Evolutionary conservation across 1,284 basidiomycete genomes (phyloP).

Genomic region (Leccinum pallidistipes): DNA sequence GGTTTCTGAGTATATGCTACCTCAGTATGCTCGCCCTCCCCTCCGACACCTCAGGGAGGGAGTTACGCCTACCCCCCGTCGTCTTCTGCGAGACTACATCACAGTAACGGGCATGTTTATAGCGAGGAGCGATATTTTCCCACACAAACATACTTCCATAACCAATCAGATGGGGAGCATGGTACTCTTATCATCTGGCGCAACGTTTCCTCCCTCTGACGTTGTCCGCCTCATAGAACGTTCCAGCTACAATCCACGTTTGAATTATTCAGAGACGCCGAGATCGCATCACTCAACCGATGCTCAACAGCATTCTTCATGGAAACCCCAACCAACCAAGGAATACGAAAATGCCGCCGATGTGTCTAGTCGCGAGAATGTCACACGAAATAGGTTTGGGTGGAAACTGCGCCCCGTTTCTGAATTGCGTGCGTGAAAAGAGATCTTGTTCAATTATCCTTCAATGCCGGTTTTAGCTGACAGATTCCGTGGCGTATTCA

Average conservation of each 20-base stretch:
- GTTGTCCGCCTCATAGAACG: conserved; percentile 12
- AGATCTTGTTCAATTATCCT: not conserved
- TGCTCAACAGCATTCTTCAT: not conserved
- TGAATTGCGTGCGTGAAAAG: conserved; percentile 60
- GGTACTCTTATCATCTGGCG: conserved; percentile 7
- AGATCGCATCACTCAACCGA: not conserved
- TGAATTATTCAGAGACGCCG: not conserved
- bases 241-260: not conserved
- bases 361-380: conserved; percentile 8
- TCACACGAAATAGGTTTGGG: conserved; percentile 42
- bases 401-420: conserved; percentile 67
- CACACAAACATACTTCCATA: not conserved
- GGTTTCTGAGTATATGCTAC: conserved; percentile 5
- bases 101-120: conserved; percentile 1
- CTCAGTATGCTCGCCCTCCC: conserved; percentile 43
- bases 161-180: not conserved
- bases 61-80: conserved; percentile 7
- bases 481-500: conserved; percentile 77
- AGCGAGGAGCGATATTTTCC: conserved; percentile 2
- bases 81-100: conserved; percentile 5
- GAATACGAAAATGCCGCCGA: not conserved
- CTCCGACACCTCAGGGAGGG: conserved; percentile 27
- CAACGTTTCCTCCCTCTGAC: not conserved
- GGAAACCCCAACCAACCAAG: not conserved
- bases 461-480: conserved; percentile 56